phyloP scores from a whole-genome alignment of 805 yeast genomes.

The Cyberlindnera xylosilytica region DNA sequence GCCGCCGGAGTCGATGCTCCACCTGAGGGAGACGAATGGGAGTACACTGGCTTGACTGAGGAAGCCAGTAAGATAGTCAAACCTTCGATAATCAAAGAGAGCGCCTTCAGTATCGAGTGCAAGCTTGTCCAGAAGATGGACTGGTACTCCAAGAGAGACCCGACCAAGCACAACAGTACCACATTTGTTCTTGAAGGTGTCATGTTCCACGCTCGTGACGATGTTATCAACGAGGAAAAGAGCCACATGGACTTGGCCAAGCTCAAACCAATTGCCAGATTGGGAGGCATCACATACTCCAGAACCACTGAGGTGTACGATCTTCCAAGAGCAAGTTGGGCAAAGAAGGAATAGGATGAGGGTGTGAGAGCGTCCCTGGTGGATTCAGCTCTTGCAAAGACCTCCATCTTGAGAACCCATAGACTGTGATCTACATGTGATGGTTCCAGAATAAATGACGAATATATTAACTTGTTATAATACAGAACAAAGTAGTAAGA shows the following conservation, averaged over 20 bases:
- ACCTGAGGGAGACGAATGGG: constrained; percentile 51
- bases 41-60: constrained; percentile 50
- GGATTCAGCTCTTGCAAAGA: too few species aligned
- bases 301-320: constrained; percentile 40
- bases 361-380: too few species aligned
- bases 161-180: constrained; percentile 34
- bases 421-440: too few species aligned
- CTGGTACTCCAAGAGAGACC: constrained; percentile 38
- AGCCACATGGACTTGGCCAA: constrained; percentile 42
- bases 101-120: constrained; percentile 58
- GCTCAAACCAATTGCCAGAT: constrained; percentile 51
- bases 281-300: constrained; percentile 50
- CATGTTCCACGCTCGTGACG: constrained; percentile 55
- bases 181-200: constrained; percentile 52
- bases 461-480: too few species aligned
- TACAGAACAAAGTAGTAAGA: too few species aligned
- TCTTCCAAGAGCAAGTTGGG: constrained; percentile 10
- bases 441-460: too few species aligned
- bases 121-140: constrained; percentile 43
- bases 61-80: constrained; percentile 41
- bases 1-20: constrained; percentile 47
- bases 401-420: too few species aligned
- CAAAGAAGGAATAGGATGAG: neutral
- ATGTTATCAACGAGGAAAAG: constrained; percentile 40
- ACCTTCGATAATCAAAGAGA: constrained; percentile 58